Evolutionary conservation across 202 grass and related monocot genomes (phyloP).

Genomic region (Schoenoplectus triqueter): DNA sequence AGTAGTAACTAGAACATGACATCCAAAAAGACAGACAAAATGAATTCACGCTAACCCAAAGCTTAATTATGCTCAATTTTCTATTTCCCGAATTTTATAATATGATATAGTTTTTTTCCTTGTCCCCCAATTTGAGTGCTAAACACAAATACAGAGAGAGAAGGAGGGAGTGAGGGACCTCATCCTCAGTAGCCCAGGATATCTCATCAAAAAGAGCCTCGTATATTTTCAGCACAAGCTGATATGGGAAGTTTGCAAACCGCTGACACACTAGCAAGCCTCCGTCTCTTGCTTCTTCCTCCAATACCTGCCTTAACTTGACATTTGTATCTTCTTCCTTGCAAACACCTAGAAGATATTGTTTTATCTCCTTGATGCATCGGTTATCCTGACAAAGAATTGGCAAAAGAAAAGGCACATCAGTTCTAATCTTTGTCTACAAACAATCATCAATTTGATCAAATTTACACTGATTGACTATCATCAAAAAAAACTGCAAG

Average conservation of each 20-base stretch:
- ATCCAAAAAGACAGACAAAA: background rate
- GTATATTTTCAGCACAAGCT: constrained; percentile 78
- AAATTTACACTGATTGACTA: constrained; percentile 6
- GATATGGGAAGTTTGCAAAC: constrained; percentile 81
- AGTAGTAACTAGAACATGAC: background rate
- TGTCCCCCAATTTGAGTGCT: background rate
- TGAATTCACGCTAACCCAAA: constrained; percentile 16
- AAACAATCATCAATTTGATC: background rate
- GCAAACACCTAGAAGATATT: constrained; percentile 63
- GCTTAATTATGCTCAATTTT: background rate
- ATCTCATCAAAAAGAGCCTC: constrained; percentile 81
- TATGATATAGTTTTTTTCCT: background rate
- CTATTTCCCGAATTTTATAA: background rate
- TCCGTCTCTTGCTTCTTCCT: constrained; percentile 51
- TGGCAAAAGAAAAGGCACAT: background rate
- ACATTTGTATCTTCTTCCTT: constrained; percentile 56
- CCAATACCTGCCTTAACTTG: constrained; percentile 57
- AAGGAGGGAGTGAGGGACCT: constrained; percentile 37
- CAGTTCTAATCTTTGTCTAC: background rate
- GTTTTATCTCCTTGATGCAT: constrained; percentile 79
- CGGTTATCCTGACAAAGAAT: constrained; percentile 48
- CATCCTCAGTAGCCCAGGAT: constrained; percentile 84
- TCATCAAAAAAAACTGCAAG: constrained; percentile 3
- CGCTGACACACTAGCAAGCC: constrained; percentile 75
- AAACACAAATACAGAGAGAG: background rate